A percentile compares a stretch with the other conserved stretches of the same genome.
Evolutionary conservation across 768 basidiomycete genomes (phyloP).

Genomic region (Xerocomellus dryophilus): DNA sequence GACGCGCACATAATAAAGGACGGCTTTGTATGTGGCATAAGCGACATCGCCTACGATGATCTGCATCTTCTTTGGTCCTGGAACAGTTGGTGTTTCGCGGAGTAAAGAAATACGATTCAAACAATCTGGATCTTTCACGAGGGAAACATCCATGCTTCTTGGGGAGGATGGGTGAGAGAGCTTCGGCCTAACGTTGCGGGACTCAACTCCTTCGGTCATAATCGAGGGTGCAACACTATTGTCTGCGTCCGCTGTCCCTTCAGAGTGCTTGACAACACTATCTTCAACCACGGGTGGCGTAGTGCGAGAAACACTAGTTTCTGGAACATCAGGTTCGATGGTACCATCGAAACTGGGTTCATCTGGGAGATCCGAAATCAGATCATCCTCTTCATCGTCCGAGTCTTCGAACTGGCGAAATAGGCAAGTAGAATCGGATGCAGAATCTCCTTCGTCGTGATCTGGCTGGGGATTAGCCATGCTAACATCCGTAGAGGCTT

Average conservation of each 20-base stretch:
- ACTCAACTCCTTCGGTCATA: slow-evolving; percentile 10
- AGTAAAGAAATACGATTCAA: not conserved
- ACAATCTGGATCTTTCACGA: slow-evolving; percentile 14
- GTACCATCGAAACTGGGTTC: slow-evolving; percentile 31
- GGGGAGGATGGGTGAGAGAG: slow-evolving; percentile 42
- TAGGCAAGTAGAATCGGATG: slow-evolving; percentile 47
- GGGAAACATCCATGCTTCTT: slow-evolving; percentile 24
- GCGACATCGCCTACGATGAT: slow-evolving; percentile 58
- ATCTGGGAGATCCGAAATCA: slow-evolving; percentile 33
- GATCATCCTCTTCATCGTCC: slow-evolving; percentile 51
- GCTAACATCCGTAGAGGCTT: slow-evolving; percentile 41
- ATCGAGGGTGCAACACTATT: not conserved
- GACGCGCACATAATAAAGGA: slow-evolving; percentile 70
- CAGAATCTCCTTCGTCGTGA: slow-evolving; percentile 41
- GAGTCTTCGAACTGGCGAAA: slow-evolving; percentile 45
- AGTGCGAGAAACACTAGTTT: not conserved
- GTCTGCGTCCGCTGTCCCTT: not conserved
- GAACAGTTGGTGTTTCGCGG: slow-evolving; percentile 8
- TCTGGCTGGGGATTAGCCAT: slow-evolving; percentile 22
- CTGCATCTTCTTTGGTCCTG: slow-evolving; percentile 50
- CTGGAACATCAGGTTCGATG: slow-evolving; percentile 22
- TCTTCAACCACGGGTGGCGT: slow-evolving; percentile 6
- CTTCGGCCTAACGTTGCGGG: slow-evolving; percentile 33
- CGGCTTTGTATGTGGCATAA: slow-evolving; percentile 60
- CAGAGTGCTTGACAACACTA: not conserved